Percentiles rank a stretch among this genome's conserved stretches.
Conservation (phyloP, 805 yeast genomes). For the Yarrowia porcina region DNA sequence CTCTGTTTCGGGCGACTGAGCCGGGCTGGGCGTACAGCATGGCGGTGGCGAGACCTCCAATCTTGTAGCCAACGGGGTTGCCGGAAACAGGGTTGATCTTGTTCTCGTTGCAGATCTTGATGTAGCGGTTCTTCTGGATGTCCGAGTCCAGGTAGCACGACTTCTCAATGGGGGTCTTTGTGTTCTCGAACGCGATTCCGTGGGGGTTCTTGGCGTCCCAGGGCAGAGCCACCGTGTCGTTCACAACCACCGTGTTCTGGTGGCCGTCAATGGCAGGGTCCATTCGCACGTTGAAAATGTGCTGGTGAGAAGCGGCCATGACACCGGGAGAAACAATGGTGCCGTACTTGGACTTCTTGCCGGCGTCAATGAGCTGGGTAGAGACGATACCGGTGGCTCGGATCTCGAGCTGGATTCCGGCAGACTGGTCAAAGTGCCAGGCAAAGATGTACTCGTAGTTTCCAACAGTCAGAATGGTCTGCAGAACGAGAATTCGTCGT, state of each 20-base stretch:
- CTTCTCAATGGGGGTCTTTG: constrained; percentile 63
- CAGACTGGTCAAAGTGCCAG: constrained; percentile 71
- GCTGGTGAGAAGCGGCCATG: constrained; percentile 83
- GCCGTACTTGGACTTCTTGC: constrained; percentile 61
- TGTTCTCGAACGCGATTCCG: constrained; percentile 65
- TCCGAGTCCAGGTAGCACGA: constrained; percentile 71
- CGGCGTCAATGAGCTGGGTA: constrained; percentile 76
- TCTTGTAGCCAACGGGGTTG: constrained; percentile 75
- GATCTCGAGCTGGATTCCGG: constrained; percentile 71
- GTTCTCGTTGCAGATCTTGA: constrained; percentile 73
- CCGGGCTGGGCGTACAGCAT: constrained; percentile 65
- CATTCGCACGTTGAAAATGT: constrained; percentile 71
- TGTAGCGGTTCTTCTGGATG: constrained; percentile 70
- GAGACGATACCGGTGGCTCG: constrained; percentile 86
- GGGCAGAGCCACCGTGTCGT: constrained; percentile 64
- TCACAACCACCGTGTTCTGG: constrained; percentile 66
- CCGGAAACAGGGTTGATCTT: constrained; percentile 65
- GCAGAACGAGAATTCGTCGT: constrained; percentile 75
- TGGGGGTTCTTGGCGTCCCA: constrained; percentile 56
- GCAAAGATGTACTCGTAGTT: constrained; percentile 78
- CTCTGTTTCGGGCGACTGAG: constrained; percentile 68
- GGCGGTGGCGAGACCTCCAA: constrained; percentile 73
- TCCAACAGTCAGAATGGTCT: constrained; percentile 81
- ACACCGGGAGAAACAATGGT: constrained; percentile 76
- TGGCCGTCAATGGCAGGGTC: constrained; percentile 84